These are phyloP conservation scores for Cryptococcus hybrid DNA, from an alignment of 1,284 basidiomycete species.

Conservation along the genomic window DNA sequence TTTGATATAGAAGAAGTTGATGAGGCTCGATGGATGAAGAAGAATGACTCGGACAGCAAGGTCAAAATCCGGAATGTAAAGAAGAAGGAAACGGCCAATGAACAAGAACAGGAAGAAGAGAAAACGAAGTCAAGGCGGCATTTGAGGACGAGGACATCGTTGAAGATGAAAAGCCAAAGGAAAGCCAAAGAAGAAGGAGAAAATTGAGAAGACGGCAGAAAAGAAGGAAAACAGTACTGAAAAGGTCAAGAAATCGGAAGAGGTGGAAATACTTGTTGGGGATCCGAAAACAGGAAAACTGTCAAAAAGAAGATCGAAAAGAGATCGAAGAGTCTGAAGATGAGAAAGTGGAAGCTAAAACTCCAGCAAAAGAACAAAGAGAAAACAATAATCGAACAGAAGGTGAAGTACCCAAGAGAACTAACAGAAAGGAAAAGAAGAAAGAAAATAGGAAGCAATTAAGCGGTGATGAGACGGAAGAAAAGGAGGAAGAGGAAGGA, in stretches of 20 bases:
- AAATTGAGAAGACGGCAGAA: background rate
- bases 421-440: background rate
- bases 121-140: conserved; percentile 13
- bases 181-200: conserved; percentile 8
- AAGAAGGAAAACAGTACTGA: conserved; percentile 1
- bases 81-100: background rate
- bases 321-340: background rate
- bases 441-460: background rate
- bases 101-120: background rate
- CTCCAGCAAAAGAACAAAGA: background rate
- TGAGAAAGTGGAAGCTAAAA: background rate
- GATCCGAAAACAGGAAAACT: background rate
- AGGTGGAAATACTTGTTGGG: background rate
- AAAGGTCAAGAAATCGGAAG: background rate
- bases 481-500: conserved; percentile 2
- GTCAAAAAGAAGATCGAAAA: background rate
- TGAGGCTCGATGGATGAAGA: background rate
- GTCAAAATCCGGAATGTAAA: background rate
- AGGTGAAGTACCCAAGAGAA: background rate
- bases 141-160: background rate
- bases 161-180: conserved; percentile 12
- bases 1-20: background rate
- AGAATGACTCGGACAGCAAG: background rate
- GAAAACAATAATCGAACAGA: background rate
- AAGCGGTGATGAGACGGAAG: background rate